phyloP scores from a whole-genome alignment of 1,284 basidiomycete genomes.

The Xanthoconium separans region DNA sequence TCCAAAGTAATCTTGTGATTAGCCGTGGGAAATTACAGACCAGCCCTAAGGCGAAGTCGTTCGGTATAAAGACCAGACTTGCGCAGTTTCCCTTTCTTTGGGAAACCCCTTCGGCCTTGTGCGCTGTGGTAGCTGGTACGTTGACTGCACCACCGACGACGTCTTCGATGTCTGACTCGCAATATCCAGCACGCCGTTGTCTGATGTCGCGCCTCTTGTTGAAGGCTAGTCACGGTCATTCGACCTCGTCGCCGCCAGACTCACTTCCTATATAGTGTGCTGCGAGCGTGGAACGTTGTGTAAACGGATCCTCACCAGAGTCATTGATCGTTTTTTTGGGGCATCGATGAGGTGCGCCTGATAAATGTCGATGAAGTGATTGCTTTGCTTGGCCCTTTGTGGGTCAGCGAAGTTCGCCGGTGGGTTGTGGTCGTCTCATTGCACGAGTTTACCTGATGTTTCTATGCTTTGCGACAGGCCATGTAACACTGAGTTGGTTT shows the following conservation, averaged over 20 bases:
- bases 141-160: not conserved
- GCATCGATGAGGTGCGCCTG: constrained; percentile 14
- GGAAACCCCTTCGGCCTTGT: constrained; percentile 37
- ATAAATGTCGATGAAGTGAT: constrained; percentile 24
- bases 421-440: not conserved
- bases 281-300: constrained; percentile 17
- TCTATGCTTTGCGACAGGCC: constrained; percentile 1
- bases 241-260: not conserved
- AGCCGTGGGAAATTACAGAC: constrained; percentile 24
- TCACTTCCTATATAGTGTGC: constrained; percentile 4
- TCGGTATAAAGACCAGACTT: constrained; percentile 16
- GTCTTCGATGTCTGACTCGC: constrained; percentile 5
- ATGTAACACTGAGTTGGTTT: constrained; percentile 11
- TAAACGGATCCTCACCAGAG: constrained; percentile 8
- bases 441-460: constrained; percentile 2
- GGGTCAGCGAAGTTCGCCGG: constrained; percentile 24
- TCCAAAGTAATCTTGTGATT: not conserved
- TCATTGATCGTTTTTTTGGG: no score
- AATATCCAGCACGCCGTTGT: constrained; percentile 20
- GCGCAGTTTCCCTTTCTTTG: not conserved
- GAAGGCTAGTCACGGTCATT: constrained; percentile 4
- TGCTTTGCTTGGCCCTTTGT: constrained; percentile 19
- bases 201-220: constrained; percentile 6
- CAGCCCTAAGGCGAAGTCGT: constrained; percentile 27
- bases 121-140: constrained; percentile 12